These are phyloP conservation scores for Nannochloropsis salina DNA, from an alignment of 108 stramenopile genomes.

Conservation along the genomic window DNA sequence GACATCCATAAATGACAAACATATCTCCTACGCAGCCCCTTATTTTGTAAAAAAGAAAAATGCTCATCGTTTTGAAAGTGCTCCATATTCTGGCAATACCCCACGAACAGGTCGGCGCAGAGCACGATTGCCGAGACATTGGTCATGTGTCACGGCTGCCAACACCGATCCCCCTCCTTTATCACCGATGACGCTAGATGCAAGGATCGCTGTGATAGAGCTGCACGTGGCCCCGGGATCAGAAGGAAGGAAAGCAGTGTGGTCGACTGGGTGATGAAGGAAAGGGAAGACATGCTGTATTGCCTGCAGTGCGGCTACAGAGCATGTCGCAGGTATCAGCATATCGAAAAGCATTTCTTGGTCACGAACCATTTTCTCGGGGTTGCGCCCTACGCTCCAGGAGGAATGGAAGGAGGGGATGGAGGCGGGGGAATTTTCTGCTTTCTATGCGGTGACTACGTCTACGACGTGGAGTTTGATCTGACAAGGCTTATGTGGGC, in stretches of 20 bases:
- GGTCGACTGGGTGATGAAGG: conserved; percentile 29
- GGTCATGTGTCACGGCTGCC: not conserved
- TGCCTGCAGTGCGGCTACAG: conserved; percentile 45
- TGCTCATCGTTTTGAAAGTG: too few species aligned
- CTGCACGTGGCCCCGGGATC: not conserved
- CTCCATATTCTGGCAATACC: not conserved
- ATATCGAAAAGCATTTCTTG: conserved; percentile 37
- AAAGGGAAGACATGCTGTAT: conserved; percentile 38
- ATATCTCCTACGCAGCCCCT: too few species aligned
- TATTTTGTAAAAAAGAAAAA: too few species aligned
- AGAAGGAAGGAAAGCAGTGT: not conserved
- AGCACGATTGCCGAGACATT: conserved; percentile 1
- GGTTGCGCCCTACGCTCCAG: not conserved
- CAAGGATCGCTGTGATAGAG: not conserved
- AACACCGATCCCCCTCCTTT: not conserved
- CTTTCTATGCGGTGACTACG: conserved; percentile 40
- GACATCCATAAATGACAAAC: too few species aligned
- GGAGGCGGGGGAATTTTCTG: conserved; percentile 40
- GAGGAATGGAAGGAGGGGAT: conserved; percentile 21
- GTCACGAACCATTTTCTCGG: not conserved
- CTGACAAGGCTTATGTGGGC: not conserved
- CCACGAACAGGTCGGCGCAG: not conserved
- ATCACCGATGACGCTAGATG: not conserved
- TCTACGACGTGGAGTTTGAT: conserved; percentile 46
- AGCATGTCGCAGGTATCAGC: conserved; percentile 28